These are phyloP conservation scores for Gyromitra esculenta DNA, from an alignment of 2,329 filamentous ascomycete species.

Conservation along the genomic window DNA sequence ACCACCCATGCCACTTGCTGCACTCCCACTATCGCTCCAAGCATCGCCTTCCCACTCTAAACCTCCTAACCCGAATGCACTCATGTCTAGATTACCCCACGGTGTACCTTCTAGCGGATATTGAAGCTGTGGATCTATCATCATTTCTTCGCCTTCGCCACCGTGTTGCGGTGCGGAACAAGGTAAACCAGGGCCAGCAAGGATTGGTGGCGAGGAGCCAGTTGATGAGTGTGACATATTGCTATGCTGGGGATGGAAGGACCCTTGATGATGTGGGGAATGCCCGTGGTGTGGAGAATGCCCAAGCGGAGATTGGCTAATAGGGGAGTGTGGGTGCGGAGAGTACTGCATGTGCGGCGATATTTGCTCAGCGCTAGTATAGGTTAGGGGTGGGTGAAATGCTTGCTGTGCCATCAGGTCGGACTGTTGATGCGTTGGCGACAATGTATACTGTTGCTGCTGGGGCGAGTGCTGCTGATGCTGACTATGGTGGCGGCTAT, in stretches of 20 bases:
- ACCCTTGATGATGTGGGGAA: conserved; percentile 13
- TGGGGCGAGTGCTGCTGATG: conserved; percentile 36
- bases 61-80: conserved; percentile 45
- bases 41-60: conserved; percentile 51
- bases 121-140: conserved; percentile 53
- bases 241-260: conserved; percentile 49
- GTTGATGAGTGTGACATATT: conserved; percentile 26
- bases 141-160: conserved; percentile 45
- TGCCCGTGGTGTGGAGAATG: conserved; percentile 41
- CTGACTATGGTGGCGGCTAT: background rate
- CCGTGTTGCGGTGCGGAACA: conserved; percentile 19
- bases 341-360: conserved; percentile 34
- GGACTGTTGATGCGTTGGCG: conserved; percentile 20
- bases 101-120: conserved; percentile 31
- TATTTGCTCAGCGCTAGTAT: conserved; percentile 25
- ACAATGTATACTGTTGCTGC: conserved; percentile 39
- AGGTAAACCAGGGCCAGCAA: conserved; percentile 37
- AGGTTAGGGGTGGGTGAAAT: conserved; percentile 43
- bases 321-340: conserved; percentile 37
- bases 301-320: conserved; percentile 23
- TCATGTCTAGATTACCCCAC: conserved; percentile 52
- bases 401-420: conserved; percentile 28
- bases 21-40: conserved; percentile 51
- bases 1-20: conserved; percentile 44
- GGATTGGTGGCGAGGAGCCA: conserved; percentile 42